phyloP scores from a whole-genome alignment of 208 protist species.

The Crithidia sp. region DNA sequence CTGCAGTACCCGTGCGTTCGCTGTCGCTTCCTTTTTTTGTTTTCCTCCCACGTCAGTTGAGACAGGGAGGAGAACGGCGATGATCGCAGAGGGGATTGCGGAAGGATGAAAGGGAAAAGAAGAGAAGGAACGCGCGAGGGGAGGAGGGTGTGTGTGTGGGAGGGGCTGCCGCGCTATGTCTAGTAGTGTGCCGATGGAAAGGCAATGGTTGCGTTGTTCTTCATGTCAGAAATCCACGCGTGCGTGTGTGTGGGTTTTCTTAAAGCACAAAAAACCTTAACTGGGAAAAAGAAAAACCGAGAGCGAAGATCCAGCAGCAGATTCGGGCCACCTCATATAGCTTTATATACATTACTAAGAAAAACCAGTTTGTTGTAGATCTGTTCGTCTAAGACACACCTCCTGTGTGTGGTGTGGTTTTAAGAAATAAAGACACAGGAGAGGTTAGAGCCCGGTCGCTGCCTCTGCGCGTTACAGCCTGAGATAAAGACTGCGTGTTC shows the following conservation, averaged over 20 bases:
- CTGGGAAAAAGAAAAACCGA: not conserved
- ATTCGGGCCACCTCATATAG: not conserved
- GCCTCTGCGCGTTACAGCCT: too few species aligned
- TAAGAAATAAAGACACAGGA: too few species aligned
- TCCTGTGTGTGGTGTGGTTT: too few species aligned
- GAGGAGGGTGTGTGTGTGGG: not conserved
- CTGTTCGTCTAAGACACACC: too few species aligned
- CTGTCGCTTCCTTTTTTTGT: not conserved
- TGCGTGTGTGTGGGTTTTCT: not conserved
- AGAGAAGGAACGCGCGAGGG: not conserved
- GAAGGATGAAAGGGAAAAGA: not conserved
- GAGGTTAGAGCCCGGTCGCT: too few species aligned
- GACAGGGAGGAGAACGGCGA: not conserved
- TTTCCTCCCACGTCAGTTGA: slow-evolving; percentile 12
- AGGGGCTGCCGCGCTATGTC: not conserved
- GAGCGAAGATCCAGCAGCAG: too few species aligned
- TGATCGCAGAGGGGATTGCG: not conserved
- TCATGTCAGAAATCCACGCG: not conserved
- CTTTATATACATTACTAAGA: not conserved
- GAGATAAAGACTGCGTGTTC: too few species aligned
- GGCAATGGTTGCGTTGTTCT: not conserved
- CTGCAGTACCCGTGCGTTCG: not conserved
- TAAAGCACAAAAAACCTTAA: not conserved
- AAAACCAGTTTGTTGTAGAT: not conserved
- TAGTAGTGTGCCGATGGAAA: not conserved